Evolutionary conservation across 2,329 filamentous ascomycete species (phyloP).

Genomic region (Diaporthe amygdali): DNA sequence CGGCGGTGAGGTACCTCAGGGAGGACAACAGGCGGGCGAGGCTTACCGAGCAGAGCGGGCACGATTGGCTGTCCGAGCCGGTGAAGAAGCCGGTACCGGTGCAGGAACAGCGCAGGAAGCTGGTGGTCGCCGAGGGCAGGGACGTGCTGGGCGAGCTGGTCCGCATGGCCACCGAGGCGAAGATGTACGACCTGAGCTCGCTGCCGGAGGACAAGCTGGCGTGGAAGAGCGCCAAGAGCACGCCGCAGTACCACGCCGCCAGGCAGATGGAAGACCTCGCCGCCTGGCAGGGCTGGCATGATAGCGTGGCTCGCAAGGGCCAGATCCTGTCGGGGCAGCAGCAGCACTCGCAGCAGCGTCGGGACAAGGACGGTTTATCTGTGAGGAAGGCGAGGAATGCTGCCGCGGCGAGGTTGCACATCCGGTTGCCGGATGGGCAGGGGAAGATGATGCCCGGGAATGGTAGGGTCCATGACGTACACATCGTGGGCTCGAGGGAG

Average conservation of each 20-base stretch:
- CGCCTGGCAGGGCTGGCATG: constrained; percentile 64
- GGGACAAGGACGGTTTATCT: constrained; percentile 27
- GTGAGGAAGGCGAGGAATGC: constrained; percentile 37
- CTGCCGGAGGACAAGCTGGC: constrained; percentile 65
- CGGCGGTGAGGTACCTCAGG: constrained; percentile 70
- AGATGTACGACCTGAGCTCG: constrained; percentile 62
- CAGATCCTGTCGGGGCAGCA: constrained; percentile 39
- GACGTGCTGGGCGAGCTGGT: constrained; percentile 71
- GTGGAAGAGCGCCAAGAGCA: constrained; percentile 69
- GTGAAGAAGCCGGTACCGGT: constrained; percentile 52
- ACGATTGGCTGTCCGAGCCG: constrained; percentile 70
- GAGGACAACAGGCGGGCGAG: constrained; percentile 70
- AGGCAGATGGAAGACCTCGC: constrained; percentile 70
- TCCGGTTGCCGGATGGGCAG: constrained; percentile 51
- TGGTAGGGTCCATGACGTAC: constrained; percentile 43
- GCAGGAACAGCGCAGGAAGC: constrained; percentile 52
- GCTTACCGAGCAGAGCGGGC: constrained; percentile 56
- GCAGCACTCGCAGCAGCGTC: constrained; percentile 25
- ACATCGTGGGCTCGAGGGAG: constrained; percentile 58
- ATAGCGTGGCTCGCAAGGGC: constrained; percentile 59
- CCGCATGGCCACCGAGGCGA: constrained; percentile 60
- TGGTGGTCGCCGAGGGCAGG: constrained; percentile 65
- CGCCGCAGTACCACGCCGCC: constrained; percentile 70
- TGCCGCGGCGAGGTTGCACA: constrained; percentile 53
- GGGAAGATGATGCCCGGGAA: constrained; percentile 48